Base-by-base conservation (phyloP, 345 rosid species). In the Clarkia xantiana region DNA sequence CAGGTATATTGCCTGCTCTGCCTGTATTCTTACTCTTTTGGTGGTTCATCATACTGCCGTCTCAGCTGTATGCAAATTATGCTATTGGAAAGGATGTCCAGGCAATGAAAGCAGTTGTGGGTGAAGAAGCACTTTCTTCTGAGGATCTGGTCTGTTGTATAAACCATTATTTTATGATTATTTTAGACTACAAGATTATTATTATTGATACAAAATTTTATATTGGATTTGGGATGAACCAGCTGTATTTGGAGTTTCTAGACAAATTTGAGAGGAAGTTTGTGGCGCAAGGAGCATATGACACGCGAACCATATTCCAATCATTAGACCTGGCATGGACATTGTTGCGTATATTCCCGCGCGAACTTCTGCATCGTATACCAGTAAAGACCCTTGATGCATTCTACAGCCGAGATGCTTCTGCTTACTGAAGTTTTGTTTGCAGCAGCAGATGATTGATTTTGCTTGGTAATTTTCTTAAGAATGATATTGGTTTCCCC, bases 61-160 rank as follows among this genome's bases (percentile, higher is more conserved):
- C 36, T 29, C 80, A 88, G 97, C 69, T 89, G 44, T 89, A 89
- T 72, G 97, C 97, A 51, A 90, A 90, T 63, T 82, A 86, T 63
- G 95, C 95, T 7, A 90, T 86, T 49, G 97, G 95, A 47, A 86
- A 90, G 69, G 97, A 90, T 64, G 95, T 90, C 11, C 94, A 90
- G 70, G 97, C 97, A 52, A 90, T 90, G 97, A 82, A 90, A 74
- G 95, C 95, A 7, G 97, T 90, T 74, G 97, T 90, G 14, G 95
- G 97, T 78, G 97, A 85, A 67, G 97, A 89, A 80, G 97, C 97
- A 22, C 94, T 89, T 48, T 89, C 95, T 45, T 82, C 94, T 0
- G 97, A 89, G 77, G 97, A 89, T 62, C 74, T 89, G 97, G 97
- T 88, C 57, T n/a, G n/a, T n/a, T 55, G 54, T 40, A 42, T 61